phyloP scores from a whole-genome alignment of 306 rosid species.

The Cicer cuneatum region DNA sequence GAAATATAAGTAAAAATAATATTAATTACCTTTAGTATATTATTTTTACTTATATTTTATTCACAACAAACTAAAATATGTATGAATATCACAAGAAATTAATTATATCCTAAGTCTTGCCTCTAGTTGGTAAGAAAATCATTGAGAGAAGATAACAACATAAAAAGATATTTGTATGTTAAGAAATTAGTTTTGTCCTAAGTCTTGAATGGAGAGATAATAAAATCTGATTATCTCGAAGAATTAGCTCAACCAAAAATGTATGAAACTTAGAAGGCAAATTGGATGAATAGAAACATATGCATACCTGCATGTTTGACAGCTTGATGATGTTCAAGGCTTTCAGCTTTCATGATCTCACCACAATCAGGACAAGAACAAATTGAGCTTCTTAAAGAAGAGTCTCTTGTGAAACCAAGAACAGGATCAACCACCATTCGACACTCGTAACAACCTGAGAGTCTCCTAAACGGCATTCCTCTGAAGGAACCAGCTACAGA shows the following conservation, averaged over 20 bases:
- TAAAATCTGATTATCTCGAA: background rate
- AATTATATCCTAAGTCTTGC: background rate
- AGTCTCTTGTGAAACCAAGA: conserved; percentile 79
- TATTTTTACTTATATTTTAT: no score
- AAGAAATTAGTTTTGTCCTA: background rate
- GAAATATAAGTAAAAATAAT: no score
- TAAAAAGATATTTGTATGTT: background rate
- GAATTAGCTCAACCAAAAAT: background rate
- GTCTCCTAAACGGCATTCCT: conserved; percentile 89
- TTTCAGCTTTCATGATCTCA: conserved; percentile 87
- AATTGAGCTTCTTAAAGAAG: conserved; percentile 79
- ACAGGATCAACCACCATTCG: conserved; percentile 96
- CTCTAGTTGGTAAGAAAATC: background rate
- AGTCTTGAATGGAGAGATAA: background rate
- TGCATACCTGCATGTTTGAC: conserved; percentile 89
- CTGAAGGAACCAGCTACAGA: conserved; percentile 70
- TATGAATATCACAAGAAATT: background rate
- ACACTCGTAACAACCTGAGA: conserved; percentile 95
- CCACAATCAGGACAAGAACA: conserved; percentile 92
- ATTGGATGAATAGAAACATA: background rate
- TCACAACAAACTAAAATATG: no score
- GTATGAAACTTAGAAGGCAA: background rate
- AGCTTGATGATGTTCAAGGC: conserved; percentile 81
- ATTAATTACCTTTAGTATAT: no score
- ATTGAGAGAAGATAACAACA: no score